Base-by-base conservation (phyloP, 768 basidiomycete genomes). In the Rhodotorula toruloides region DNA sequence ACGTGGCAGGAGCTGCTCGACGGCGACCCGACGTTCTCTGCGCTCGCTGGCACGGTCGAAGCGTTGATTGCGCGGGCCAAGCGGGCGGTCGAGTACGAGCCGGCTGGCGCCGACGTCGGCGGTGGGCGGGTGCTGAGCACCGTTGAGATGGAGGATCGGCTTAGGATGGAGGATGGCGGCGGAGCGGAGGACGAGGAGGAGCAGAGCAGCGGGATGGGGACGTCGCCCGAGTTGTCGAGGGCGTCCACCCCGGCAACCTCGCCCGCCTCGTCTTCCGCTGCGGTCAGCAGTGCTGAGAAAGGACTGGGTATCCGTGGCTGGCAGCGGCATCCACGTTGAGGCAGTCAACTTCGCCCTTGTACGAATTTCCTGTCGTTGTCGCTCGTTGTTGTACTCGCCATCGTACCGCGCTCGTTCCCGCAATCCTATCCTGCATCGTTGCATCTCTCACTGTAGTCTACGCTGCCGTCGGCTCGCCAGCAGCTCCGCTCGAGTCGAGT, bases 41-140 rank as follows among this genome's bases (percentile, higher is more conserved):
- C 88, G 25, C 80, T 90, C 60, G 85, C 83, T 74, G 67, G 78
- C n/a, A 78, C 88, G 44, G 73, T 92, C 19, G 88, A 89, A 9
- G 77, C 72, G 21, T 79, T 91, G 19, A 77, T 91, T 31, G 81
- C 83, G 71, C 73, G 16, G 9, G 75, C 63, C 1, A 80, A 69
- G 39, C 70, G 80, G 53, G 81, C 80, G 70, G 77, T 83, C 37
- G 71, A 62, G 57, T 65, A 56, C 50, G 46, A 48, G 34, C 58
- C 54, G 17, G 79, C 79, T 6, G 80, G 17, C 44, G 79, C 79
- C 7, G 81, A 36, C 36, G 12, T 44, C 85, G 60, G 46, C 34
- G 49, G 40, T 22, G 69, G 61, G 27, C 88, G 87, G 75, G 89
- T 90, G 13, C 79, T 91, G 25, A 85, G 81, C 61, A 84, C 85